Evolutionary conservation across 2,329 filamentous ascomycete genomes (phyloP), one percentile per base, ranked within the genome.

Genomic region (Berkeleyomyces basicola): DNA sequence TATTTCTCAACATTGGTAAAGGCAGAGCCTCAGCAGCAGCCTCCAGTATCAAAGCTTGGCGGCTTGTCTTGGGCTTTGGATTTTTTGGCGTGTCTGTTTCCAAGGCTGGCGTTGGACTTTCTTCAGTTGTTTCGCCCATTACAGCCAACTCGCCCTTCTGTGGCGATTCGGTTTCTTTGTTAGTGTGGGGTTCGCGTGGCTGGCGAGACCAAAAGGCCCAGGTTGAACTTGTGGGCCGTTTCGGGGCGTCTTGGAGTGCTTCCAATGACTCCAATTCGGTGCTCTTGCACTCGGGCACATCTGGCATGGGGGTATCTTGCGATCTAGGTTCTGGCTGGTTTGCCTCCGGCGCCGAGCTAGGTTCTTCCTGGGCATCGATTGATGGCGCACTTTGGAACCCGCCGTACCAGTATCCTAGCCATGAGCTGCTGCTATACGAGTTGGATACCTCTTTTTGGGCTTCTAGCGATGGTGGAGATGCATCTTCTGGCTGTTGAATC

Each of bases 201-300:
- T 85, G 83, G 55, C 79, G 81, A 11, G 85, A 89, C 87, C 87
- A 92, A 67, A 92, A 91, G 0, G 85, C 87, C 88, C 88, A 92
- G 0, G 85, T 87, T 0, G 87, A 86, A 10, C 81, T 81, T 16
- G 77, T 75, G 14, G 78, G 36, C 7, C 58, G 44, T 7, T 40
- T 53, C 7, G 49, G 0, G 31, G 49, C 11, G 11, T 53, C 49
- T 53, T 36, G n/a, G 4, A 23, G 5, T 10, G 31, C 33, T 11
- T 23, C 2, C 11, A 9, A 11, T 23, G 36, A 23, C 49, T 11
- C 14, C 6, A 10, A 9, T 10, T 14, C n/a, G 31, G 49, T 37
- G 36, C 37, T 33, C 9, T 53, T 53, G 36, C 31, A n/a, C 36
- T 4, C 31, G 36, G 49, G 16, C 47, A 31, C 47, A 11, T 11